Evolutionary conservation across 352 stramenopile genomes (phyloP).

Genomic region (Pythium aquatile): DNA sequence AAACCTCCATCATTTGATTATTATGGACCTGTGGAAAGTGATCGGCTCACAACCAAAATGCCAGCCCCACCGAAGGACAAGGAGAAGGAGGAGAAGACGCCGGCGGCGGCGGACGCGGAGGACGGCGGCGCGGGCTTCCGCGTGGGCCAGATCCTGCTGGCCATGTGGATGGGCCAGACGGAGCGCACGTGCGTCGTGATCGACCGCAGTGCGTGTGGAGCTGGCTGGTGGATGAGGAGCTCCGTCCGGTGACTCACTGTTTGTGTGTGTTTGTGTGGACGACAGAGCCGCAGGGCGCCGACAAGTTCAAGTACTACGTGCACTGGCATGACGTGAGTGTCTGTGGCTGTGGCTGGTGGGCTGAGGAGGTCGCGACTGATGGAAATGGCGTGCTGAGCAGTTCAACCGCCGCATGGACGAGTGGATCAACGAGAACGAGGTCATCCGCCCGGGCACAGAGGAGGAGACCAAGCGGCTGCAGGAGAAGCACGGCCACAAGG

Average conservation of each 20-base stretch:
- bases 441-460: slow-evolving; percentile 70
- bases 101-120: slow-evolving; percentile 20
- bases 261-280: neutral
- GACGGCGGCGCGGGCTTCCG: slow-evolving; percentile 36
- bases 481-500: slow-evolving; percentile 60
- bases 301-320: slow-evolving; percentile 83
- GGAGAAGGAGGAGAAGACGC: slow-evolving; percentile 20
- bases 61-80: slow-evolving; percentile 17
- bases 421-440: slow-evolving; percentile 84
- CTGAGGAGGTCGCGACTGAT: neutral
- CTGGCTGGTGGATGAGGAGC: slow-evolving; percentile 1
- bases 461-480: slow-evolving; percentile 67
- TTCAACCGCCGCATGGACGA: slow-evolving; percentile 89
- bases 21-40: neutral
- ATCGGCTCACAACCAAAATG: slow-evolving; percentile 8
- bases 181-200: slow-evolving; percentile 82
- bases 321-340: slow-evolving; percentile 75
- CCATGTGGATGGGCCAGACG: slow-evolving; percentile 73
- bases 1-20: slow-evolving; percentile 10
- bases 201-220: slow-evolving; percentile 57
- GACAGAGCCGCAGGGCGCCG: slow-evolving; percentile 46
- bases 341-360: neutral
- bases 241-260: neutral
- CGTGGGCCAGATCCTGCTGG: slow-evolving; percentile 62
- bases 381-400: slow-evolving; percentile 24